Evolutionary conservation across 495 filamentous ascomycete species (phyloP).

Genomic region (Xylaria grammica): DNA sequence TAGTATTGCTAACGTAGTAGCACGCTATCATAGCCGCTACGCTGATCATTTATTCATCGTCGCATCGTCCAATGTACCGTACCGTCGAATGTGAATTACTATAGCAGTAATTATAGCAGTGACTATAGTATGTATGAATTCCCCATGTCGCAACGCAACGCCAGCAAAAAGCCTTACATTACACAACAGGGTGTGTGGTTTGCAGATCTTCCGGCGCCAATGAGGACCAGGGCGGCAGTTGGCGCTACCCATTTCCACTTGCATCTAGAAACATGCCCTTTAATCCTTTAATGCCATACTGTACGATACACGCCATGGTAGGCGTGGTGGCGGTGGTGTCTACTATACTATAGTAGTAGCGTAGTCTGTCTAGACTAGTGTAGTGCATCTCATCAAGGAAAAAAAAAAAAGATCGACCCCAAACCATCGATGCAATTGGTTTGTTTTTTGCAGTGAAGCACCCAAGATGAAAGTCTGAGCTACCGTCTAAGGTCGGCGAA

Average conservation of each 20-base stretch:
- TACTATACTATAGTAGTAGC: neutral
- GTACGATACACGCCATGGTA: neutral
- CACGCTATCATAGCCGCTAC: no score
- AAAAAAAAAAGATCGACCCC: conserved; percentile 1
- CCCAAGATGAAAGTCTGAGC: no score
- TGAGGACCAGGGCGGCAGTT: conserved; percentile 16
- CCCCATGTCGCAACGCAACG: no score
- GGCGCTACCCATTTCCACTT: conserved; percentile 20
- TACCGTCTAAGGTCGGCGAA: conserved; percentile 15
- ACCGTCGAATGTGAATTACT: no score
- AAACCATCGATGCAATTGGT: neutral
- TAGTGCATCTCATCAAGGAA: no score
- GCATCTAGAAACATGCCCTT: conserved; percentile 1
- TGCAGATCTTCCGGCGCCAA: conserved; percentile 19
- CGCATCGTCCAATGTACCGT: no score
- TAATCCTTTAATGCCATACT: neutral
- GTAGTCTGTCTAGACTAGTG: neutral
- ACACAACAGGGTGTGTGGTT: conserved; percentile 12
- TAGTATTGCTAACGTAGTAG: no score
- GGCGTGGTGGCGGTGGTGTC: neutral
- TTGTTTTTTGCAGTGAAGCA: neutral
- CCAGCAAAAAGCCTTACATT: no score
- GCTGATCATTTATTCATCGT: no score
- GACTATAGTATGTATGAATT: no score
- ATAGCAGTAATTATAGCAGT: no score